Evolutionary conservation across 495 filamentous ascomycete genomes (phyloP).

Genomic region (Hypoxylon perforatum): DNA sequence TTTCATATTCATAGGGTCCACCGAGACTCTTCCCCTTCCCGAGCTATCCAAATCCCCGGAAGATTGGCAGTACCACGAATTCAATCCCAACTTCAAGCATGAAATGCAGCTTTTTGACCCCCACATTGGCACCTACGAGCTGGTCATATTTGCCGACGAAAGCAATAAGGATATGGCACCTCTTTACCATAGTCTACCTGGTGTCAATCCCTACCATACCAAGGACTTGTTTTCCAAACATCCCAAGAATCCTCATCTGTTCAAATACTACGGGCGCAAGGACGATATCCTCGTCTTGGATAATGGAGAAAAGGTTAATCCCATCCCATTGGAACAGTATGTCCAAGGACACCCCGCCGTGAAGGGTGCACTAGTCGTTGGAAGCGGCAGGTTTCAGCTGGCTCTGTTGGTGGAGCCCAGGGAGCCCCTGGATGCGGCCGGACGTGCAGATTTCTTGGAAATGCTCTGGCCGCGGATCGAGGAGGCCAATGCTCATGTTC

Average conservation of each 20-base stretch:
- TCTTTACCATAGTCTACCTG: conserved; percentile 54
- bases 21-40: conserved; percentile 14
- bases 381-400: conserved; percentile 56
- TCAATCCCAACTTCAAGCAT: conserved; percentile 27
- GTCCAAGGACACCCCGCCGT: conserved; percentile 63
- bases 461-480: conserved; percentile 34
- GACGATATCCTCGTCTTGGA: conserved; percentile 67
- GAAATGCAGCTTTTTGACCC: conserved; percentile 41
- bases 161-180: background rate
- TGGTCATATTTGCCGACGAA: conserved; percentile 30
- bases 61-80: conserved; percentile 29
- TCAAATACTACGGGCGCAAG: conserved; percentile 53
- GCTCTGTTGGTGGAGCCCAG: conserved; percentile 53
- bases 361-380: conserved; percentile 69
- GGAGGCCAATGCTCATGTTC: conserved; percentile 20
- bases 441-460: conserved; percentile 16
- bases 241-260: conserved; percentile 49
- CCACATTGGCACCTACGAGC: background rate
- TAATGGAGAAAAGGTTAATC: conserved; percentile 66
- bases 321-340: conserved; percentile 65
- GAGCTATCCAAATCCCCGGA: conserved; percentile 11
- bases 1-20: conserved; percentile 29
- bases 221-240: conserved; percentile 60
- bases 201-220: conserved; percentile 51
- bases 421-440: background rate